Evolutionary conservation across 441 rosid species (phyloP), one percentile per base, ranked within the genome.

Genomic region (Gossypium aridum): DNA sequence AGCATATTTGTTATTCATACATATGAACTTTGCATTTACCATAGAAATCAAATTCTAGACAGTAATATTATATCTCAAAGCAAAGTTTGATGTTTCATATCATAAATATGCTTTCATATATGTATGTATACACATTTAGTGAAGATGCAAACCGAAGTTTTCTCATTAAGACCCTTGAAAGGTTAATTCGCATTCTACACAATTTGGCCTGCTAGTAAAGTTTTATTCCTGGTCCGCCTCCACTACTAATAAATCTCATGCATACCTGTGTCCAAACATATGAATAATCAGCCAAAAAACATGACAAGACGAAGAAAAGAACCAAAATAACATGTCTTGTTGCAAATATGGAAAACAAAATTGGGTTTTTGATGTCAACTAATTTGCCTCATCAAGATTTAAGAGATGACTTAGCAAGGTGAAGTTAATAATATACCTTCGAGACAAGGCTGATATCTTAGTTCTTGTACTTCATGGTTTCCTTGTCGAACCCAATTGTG

Each of bases 401-500:
- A 25, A 56, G 76, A 26, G 34, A 23, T 75, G 12, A 2, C 12
- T 57, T 17, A 3, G 20, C 7, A 55, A 23, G 25, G 34, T 22
- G 22, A 70, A 68, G 20, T 39, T 28, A 31, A 49, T 70, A 16
- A 37, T 45, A 62, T 78, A 87, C 84, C 90, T 77, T n/a, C 54
- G 8, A 62, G 77, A 70, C n/a, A 4, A 5, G 34, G 20, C 77
- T 62, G 47, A 55, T 34, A 31, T 70, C 72, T 93, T 83, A 93
- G 80, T 90, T 91, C 87, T 91, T 91, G 91, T 93, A 93, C 85
- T 93, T 96, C 98, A 96, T 93, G 79, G 98, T 88, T 84, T 82
- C 91, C 79, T 93, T 96, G 66, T 92, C 94, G 70, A 96, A 96
- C 8, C 98, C 97, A 22, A 96, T 87, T 53, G 98, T 96, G 26